Evolutionary conservation across 495 filamentous ascomycete species (phyloP), one percentile per base, ranked within the genome.

Genomic region (Aspergillus sclerotiicarbonarius): DNA sequence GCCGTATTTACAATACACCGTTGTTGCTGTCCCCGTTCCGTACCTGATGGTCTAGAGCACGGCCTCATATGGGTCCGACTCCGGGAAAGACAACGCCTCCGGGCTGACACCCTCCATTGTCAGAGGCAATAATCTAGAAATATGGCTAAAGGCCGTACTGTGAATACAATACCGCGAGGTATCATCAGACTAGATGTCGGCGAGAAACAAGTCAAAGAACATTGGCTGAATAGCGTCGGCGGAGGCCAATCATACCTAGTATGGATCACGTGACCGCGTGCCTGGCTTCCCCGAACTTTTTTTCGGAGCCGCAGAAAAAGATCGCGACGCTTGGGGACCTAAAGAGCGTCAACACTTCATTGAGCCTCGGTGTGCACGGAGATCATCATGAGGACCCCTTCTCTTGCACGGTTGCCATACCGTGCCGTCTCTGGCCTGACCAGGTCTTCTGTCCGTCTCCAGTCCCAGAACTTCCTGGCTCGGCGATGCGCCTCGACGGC

Each of bases 221-320:
- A 43, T 35, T 21, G 49, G n/a, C 32, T 46, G 44, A 55, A 43
- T 54, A 8, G 7, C n/a, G 53, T 25, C 52, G 45, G 51, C 47
- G 47, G 31, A 32, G 59, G 51, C 41, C 64, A 52, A 62, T 60
- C 49, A 37, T 25, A 25, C 25, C 25, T 25, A 5, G 35, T 45
- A 16, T 0, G 7, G 0, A 30, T 70, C 76, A 79, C 76, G 76
- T 79, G 76, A 62, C 33, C 21, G 25, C 52, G 76, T 77, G 60
- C 71, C 76, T 78, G 73, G 68, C 62, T 70, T 76, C 70, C 71
- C 74, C 71, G 69, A 76, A 74, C 72, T 72, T 78, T 78, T 78
- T 76, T 77, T 74, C 60, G 57, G 58, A 31, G 55, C 50, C 48
- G 57, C 47, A 63, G 62, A 67, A 67, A 41, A 62, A 68, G 52